A percentile compares a stretch with the other conserved stretches of the same genome.
phyloP scores from a whole-genome alignment of 805 yeast species.

The Scheffersomyces stipitis region DNA sequence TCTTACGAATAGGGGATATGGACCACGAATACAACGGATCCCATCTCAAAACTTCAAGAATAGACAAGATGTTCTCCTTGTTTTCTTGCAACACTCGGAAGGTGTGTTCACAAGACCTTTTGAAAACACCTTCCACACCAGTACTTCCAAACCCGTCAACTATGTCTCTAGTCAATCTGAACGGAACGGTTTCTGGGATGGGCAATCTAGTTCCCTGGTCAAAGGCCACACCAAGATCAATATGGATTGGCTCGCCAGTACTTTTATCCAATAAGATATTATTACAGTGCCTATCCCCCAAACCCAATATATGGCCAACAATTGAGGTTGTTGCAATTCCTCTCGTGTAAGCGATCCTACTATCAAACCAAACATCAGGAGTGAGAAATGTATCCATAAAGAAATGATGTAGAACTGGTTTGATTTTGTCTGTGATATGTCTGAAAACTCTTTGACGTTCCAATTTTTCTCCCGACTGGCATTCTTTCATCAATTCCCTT shows the following conservation, averaged over 20 bases:
- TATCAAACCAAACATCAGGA: constrained; percentile 72
- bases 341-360: constrained; percentile 62
- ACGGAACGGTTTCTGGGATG: constrained; percentile 93
- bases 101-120: constrained; percentile 70
- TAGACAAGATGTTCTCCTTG: constrained; percentile 69
- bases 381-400: constrained; percentile 66
- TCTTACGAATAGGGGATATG: constrained; percentile 68
- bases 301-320: constrained; percentile 83
- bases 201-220: constrained; percentile 86
- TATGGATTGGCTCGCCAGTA: constrained; percentile 94
- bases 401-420: constrained; percentile 69
- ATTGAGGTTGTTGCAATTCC: constrained; percentile 86
- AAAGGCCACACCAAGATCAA: constrained; percentile 94
- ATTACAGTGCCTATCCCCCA: constrained; percentile 94
- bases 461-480: constrained; percentile 44
- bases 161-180: constrained; percentile 83
- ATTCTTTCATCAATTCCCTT: constrained; percentile 59
- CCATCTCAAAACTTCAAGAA: constrained; percentile 81
- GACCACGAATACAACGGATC: constrained; percentile 96
- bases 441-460: constrained; percentile 48
- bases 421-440: constrained; percentile 48
- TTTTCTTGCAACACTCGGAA: constrained; percentile 65
- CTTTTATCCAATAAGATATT: constrained; percentile 76
- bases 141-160: constrained; percentile 90
- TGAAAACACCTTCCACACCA: constrained; percentile 79